phyloP scores from a whole-genome alignment of 371 early-diverging fungal species.

The Mucor indicus region DNA sequence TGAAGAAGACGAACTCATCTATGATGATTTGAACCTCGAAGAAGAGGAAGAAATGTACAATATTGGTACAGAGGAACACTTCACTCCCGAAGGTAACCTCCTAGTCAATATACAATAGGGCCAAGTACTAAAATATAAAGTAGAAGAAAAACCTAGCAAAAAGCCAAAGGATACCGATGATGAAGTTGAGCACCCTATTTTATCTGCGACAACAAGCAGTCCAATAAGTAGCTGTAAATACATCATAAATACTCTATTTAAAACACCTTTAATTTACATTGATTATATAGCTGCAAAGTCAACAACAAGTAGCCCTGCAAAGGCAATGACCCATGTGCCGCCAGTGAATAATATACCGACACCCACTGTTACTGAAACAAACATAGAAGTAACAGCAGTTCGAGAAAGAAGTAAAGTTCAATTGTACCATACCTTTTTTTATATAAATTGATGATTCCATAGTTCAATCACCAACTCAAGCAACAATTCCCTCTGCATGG shows the following conservation, averaged over 20 bases:
- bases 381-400: too few relatives aligned
- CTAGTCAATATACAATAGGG: too few relatives aligned
- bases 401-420: constrained; percentile 17
- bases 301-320: constrained; percentile 12
- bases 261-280: too few relatives aligned
- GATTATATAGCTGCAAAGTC: too few relatives aligned
- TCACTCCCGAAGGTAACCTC: constrained; percentile 13
- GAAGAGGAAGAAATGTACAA: constrained; percentile 83
- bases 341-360: not conserved
- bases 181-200: too few relatives aligned
- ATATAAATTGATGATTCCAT: too few relatives aligned
- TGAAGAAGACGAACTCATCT: constrained; percentile 91
- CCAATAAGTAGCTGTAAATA: constrained; percentile 12
- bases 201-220: constrained; percentile 6
- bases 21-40: constrained; percentile 90
- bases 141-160: not conserved
- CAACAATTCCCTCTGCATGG: constrained; percentile 20
- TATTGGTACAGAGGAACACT: constrained; percentile 52
- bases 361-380: constrained; percentile 2
- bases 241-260: too few relatives aligned
- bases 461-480: constrained; percentile 12
- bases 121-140: too few relatives aligned
- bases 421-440: too few relatives aligned
- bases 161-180: constrained; percentile 7
- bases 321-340: constrained; percentile 9